phyloP scores from a whole-genome alignment of 192 early-diverging fungal genomes.

The Mortierella antarctica region DNA sequence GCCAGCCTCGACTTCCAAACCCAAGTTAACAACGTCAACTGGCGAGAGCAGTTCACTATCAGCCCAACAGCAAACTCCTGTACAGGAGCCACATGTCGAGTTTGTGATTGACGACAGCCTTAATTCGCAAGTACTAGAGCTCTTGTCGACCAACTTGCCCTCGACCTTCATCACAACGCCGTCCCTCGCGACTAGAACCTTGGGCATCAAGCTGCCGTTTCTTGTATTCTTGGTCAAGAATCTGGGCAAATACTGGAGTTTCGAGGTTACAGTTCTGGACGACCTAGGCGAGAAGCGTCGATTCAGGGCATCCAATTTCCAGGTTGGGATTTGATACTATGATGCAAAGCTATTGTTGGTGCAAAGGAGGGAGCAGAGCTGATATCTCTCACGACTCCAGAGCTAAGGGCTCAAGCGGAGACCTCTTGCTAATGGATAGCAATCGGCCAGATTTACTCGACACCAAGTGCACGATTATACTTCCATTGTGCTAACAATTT shows the following conservation, averaged over 20 bases:
- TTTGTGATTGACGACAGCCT: constrained; percentile 85
- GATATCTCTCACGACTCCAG: neutral
- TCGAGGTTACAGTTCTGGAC: constrained; percentile 92
- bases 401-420: no score
- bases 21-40: constrained; percentile 16
- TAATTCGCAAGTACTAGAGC: constrained; percentile 83
- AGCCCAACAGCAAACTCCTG: constrained; percentile 8
- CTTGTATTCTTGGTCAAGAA: constrained; percentile 92
- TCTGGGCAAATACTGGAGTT: constrained; percentile 88
- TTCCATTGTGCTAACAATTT: neutral
- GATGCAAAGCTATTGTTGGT: neutral
- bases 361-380: neutral
- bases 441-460: no score
- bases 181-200: constrained; percentile 71
- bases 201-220: constrained; percentile 93
- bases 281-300: constrained; percentile 82
- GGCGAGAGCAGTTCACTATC: constrained; percentile 66
- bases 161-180: constrained; percentile 94
- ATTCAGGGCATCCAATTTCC: constrained; percentile 92
- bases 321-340: constrained; percentile 61
- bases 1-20: constrained; percentile 5
- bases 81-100: constrained; percentile 73
- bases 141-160: constrained; percentile 81
- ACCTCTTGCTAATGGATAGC: no score
- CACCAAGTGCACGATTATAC: no score